Evolutionary conservation across 78 protist genomes (phyloP), one percentile per base, ranked within the genome.

Genomic region (Dictyostelium purpureum): DNA sequence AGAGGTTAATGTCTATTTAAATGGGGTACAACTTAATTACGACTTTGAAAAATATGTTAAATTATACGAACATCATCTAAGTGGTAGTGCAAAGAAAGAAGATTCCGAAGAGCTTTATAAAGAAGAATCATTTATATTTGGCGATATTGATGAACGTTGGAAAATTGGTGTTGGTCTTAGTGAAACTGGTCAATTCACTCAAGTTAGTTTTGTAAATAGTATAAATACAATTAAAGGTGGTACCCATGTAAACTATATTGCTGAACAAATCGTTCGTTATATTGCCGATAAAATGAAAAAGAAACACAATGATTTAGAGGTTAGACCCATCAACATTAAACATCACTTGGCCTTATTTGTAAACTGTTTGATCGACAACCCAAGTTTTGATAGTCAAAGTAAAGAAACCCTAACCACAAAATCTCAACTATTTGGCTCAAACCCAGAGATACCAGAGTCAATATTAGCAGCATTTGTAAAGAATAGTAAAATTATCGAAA

Each of bases 191-290:
- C 70, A 40, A 24, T 79, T 80, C 54, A 65, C 54, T 14, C 96
- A 94, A 45, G 88, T 94, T n/a, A 59, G 95, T 47, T 99, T 99
- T 91, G 99, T 99, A 69, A 99, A 99, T 79, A 28, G 95, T 61
- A 99, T 99, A 70, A 59, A 74, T n/a, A 99, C 99, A 12, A 51
- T 83, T 1, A 92, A 94, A 26, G 99, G 99, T 19, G 99, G 99
- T n/a, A 77, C 89, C 24, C 99, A 99, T 90, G 99, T 99, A 49
- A 66, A 76, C 56, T 63, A 92, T 75, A 89, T 98, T 1, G 75
- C 94, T 1, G 97, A 89, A 28, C 97, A 97, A 71, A 57, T 97
- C 31, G 31, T 67, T 37, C 3, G n/a, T 7, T 28, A 38, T 33
- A 74, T 78, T 21, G 28, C 9, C 5, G 89, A 71, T 61, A 51